Evolutionary conservation across 768 basidiomycete genomes (phyloP).

Genomic region (Phaeotremella skinneri): DNA sequence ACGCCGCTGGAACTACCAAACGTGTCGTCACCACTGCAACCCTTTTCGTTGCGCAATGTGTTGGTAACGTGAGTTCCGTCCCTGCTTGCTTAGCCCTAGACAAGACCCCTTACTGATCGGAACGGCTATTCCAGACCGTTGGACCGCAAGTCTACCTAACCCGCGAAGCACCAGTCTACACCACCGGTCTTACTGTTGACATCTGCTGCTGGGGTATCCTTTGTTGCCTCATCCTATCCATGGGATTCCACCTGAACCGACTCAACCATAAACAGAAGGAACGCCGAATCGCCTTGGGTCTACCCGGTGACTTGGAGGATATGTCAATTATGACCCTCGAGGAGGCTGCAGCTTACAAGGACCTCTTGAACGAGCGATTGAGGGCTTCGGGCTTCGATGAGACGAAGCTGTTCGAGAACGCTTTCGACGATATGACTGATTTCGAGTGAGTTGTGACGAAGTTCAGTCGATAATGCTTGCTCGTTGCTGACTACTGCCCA

Average conservation of each 20-base stretch:
- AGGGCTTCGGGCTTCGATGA: constrained; percentile 8
- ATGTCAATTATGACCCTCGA: constrained; percentile 23
- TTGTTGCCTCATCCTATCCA: constrained; percentile 12
- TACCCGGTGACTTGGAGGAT: constrained; percentile 12
- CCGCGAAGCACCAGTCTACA: constrained; percentile 17
- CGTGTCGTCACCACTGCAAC: constrained; percentile 23
- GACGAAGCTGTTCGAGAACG: constrained; percentile 20
- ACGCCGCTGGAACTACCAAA: constrained; percentile 28
- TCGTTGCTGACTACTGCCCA: not conserved
- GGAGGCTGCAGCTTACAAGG: constrained; percentile 24
- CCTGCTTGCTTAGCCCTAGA: not conserved
- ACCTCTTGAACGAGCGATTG: constrained; percentile 5
- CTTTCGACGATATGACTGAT: constrained; percentile 35
- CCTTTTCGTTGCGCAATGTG: constrained; percentile 26
- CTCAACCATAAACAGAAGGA: constrained; percentile 26
- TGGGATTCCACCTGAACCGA: constrained; percentile 17
- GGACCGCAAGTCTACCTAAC: constrained; percentile 27
- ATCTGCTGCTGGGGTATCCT: constrained; percentile 21
- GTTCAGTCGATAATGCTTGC: too few species aligned
- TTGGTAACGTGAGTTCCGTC: constrained; percentile 20
- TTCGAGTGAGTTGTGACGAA: constrained; percentile 21
- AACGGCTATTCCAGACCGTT: constrained; percentile 13
- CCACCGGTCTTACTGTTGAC: constrained; percentile 27
- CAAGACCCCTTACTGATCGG: not conserved
- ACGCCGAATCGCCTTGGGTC: constrained; percentile 17